Percentiles rank a stretch among this genome's conserved stretches.
These are phyloP conservation scores for Melanomma pulvis-pyrius DNA, from an alignment of 495 filamentous ascomycete genomes.

Conservation along the genomic window DNA sequence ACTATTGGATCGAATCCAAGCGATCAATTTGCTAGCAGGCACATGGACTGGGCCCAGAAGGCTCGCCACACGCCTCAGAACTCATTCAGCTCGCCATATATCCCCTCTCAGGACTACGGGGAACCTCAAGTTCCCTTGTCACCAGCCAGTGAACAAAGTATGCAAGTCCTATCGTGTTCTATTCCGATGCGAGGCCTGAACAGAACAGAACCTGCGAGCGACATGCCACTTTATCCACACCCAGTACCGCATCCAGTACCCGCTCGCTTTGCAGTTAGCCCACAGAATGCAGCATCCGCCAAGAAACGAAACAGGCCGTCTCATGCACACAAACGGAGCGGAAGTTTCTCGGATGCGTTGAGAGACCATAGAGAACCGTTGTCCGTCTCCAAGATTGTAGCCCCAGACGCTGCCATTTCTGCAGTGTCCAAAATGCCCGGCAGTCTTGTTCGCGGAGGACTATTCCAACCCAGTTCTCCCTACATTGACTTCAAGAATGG, in stretches of 20 bases:
- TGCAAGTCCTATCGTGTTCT: conserved; percentile 79
- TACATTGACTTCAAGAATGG: conserved; percentile 38
- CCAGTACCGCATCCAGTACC: conserved; percentile 33
- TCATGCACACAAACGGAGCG: conserved; percentile 69
- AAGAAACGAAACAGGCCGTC: conserved; percentile 41
- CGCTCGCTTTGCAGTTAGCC: conserved; percentile 27
- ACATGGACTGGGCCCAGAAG: conserved; percentile 36
- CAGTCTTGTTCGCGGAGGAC: conserved; percentile 75
- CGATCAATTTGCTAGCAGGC: conserved; percentile 36
- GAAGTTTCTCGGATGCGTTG: conserved; percentile 84
- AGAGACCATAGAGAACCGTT: conserved; percentile 70
- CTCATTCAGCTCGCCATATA: conserved; percentile 36
- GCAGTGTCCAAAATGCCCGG: conserved; percentile 58
- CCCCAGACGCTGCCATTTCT: conserved; percentile 43
- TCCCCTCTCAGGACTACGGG: conserved; percentile 34
- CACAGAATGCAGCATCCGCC: conserved; percentile 22
- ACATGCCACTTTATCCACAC: conserved; percentile 41
- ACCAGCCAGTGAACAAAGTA: conserved; percentile 57
- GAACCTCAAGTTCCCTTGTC: conserved; percentile 34
- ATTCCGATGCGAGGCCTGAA: conserved; percentile 58
- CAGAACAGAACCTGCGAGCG: conserved; percentile 29
- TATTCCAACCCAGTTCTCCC: conserved; percentile 37
- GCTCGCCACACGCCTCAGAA: conserved; percentile 38
- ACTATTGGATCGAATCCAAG: conserved; percentile 36
- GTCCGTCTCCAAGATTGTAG: conserved; percentile 53